A percentile compares a stretch with the other conserved stretches of the same genome.
These are phyloP conservation scores for Cryomyces minteri DNA, from an alignment of 495 filamentous ascomycete species.

Conservation along the genomic window DNA sequence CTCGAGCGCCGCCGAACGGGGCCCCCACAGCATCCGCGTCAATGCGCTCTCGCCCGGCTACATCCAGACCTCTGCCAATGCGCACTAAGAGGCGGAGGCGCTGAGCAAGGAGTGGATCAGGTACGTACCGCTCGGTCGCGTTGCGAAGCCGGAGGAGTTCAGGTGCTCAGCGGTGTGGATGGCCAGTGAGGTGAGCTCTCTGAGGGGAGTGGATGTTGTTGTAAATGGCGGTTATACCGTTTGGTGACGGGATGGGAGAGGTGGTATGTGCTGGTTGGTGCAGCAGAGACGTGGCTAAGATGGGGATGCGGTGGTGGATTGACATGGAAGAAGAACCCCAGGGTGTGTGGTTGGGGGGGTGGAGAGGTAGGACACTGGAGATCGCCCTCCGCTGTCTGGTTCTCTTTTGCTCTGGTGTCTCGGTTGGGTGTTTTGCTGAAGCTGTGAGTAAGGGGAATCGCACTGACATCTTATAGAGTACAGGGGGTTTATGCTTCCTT, in stretches of 20 bases:
- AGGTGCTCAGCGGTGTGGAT: constrained; percentile 10
- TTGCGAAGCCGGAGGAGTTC: constrained; percentile 1
- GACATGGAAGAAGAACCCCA: background rate
- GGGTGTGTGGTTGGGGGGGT: no score
- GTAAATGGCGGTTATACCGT: constrained; percentile 17
- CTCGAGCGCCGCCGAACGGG: constrained; percentile 16
- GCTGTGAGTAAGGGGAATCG: no score
- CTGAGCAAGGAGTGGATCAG: background rate
- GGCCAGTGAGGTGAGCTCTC: constrained; percentile 16
- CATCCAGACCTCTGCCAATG: constrained; percentile 12
- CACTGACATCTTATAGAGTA: no score
- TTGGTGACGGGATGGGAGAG: background rate
- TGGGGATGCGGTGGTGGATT: background rate
- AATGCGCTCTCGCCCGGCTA: constrained; percentile 12
- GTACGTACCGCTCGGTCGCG: background rate
- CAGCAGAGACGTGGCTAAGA: background rate
- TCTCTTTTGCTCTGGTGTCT: no score
- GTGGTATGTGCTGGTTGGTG: no score
- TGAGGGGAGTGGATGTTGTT: constrained; percentile 15
- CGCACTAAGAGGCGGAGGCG: constrained; percentile 22
- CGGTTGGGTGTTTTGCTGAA: no score
- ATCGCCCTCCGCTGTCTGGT: no score
- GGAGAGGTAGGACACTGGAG: no score
- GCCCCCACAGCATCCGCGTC: constrained; percentile 5
- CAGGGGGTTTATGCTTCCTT: no score